Conservation (phyloP, 495 filamentous ascomycete genomes). For the Apiosordaria backusii region DNA sequence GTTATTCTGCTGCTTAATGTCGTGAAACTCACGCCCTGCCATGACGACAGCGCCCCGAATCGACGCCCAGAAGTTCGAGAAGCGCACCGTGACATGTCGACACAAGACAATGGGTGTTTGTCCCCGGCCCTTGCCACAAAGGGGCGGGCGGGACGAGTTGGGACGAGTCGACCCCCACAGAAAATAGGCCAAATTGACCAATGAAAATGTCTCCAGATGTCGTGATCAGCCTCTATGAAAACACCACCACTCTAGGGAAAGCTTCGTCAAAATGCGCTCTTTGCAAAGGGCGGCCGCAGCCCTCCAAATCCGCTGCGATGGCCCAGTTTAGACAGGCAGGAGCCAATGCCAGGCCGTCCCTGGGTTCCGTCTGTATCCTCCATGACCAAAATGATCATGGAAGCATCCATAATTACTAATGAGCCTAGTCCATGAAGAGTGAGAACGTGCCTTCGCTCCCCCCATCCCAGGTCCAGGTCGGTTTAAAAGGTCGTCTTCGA, state of each 20-base stretch:
- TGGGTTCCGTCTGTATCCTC: constrained; percentile 7
- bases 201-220: constrained; percentile 31
- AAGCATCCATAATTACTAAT: constrained; percentile 27
- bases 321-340: constrained; percentile 6
- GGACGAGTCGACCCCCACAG: constrained; percentile 25
- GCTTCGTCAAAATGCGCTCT: constrained; percentile 22
- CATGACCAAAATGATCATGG: constrained; percentile 14
- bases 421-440: constrained; percentile 3
- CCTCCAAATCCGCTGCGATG: constrained; percentile 7
- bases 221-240: constrained; percentile 34
- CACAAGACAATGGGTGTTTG: background rate
- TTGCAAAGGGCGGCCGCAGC: constrained; percentile 18
- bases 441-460: background rate
- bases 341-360: constrained; percentile 16
- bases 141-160: constrained; percentile 8
- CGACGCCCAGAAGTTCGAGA: background rate
- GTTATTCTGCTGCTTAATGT: background rate
- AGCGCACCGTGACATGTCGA: background rate
- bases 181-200: constrained; percentile 24
- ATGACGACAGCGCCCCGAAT: background rate
- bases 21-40: background rate
- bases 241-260: constrained; percentile 33
- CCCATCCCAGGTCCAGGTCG: background rate
- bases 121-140: constrained; percentile 12
- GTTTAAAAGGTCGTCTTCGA: constrained; percentile 8